Percentiles rank a stretch among this genome's conserved stretches.
phyloP scores from a whole-genome alignment of 306 rosid genomes.

The Begonia loranthoides region DNA sequence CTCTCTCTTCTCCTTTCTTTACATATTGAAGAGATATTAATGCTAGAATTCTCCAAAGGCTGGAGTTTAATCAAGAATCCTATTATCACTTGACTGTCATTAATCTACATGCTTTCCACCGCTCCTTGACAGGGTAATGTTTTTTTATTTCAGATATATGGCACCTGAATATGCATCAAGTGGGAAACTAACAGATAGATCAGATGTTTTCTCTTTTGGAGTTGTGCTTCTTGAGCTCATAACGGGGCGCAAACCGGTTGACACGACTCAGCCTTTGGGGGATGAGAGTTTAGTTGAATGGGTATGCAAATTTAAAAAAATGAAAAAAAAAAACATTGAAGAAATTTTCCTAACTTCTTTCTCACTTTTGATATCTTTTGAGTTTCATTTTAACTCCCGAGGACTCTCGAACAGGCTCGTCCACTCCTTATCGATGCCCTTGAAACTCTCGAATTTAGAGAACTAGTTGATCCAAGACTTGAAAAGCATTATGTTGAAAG shows the following conservation, averaged over 20 bases:
- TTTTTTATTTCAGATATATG: constrained; percentile 51
- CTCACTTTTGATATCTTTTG: neutral
- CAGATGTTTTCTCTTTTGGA: constrained; percentile 94
- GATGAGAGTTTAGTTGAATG: constrained; percentile 98
- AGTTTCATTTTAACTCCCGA: no score
- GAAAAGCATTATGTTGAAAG: constrained; percentile 37
- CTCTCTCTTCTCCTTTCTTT: neutral
- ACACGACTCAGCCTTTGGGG: constrained; percentile 63
- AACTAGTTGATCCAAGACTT: constrained; percentile 61
- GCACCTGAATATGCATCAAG: constrained; percentile 97
- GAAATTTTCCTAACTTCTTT: neutral
- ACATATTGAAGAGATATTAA: neutral
- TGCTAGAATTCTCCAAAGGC: no score
- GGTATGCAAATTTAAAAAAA: constrained; percentile 31
- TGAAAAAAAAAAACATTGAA: neutral
- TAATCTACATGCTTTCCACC: neutral
- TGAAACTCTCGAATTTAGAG: constrained; percentile 43
- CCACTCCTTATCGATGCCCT: constrained; percentile 58
- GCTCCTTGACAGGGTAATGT: constrained; percentile 3
- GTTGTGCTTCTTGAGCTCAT: constrained; percentile 85
- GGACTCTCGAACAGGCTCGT: constrained; percentile 47
- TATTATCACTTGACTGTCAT: neutral
- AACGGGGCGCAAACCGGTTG: constrained; percentile 87
- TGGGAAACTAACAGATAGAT: constrained; percentile 87
- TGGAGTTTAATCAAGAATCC: no score